A percentile compares a stretch with the other conserved stretches of the same genome.
Conservation (phyloP, 768 basidiomycete species). For the Gymnopilus junonius region DNA sequence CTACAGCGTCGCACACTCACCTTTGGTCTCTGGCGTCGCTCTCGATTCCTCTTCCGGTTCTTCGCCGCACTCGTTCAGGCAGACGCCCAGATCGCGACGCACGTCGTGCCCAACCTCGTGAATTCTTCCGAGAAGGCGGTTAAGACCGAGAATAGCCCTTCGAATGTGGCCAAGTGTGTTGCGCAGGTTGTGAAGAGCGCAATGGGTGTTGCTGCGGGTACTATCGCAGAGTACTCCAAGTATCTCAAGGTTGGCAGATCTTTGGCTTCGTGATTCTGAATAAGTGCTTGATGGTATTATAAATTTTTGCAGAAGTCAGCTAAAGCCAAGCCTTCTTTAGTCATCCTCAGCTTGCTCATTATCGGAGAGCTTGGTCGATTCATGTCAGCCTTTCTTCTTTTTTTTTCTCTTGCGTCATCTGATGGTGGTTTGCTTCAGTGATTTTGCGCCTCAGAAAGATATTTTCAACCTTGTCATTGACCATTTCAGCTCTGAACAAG, state of each 20-base stretch:
- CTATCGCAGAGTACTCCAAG: conserved; percentile 86
- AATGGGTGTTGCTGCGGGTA: conserved; percentile 75
- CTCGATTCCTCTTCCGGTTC: conserved; percentile 87
- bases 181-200: conserved; percentile 80
- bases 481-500: conserved; percentile 76
- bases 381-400: conserved; percentile 51
- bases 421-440: conserved; percentile 51
- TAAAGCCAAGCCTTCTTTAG: conserved; percentile 66
- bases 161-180: conserved; percentile 85
- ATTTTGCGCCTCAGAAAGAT: conserved; percentile 82
- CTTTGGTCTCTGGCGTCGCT: conserved; percentile 74
- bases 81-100: conserved; percentile 81
- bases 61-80: conserved; percentile 82
- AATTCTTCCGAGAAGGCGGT: conserved; percentile 66
- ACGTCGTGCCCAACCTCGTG: conserved; percentile 79
- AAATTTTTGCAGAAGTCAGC: conserved; percentile 50
- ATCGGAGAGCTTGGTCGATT: conserved; percentile 93
- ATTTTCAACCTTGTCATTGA: conserved; percentile 77
- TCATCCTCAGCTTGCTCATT: conserved; percentile 84
- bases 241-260: conserved; percentile 83
- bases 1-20: conserved; percentile 78
- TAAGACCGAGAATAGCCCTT: conserved; percentile 56
- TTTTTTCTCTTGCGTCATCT: not conserved
- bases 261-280: conserved; percentile 30
- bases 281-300: no score